Base-by-base conservation (phyloP, 352 stramenopile species). In the Phytophthora meadii region DNA sequence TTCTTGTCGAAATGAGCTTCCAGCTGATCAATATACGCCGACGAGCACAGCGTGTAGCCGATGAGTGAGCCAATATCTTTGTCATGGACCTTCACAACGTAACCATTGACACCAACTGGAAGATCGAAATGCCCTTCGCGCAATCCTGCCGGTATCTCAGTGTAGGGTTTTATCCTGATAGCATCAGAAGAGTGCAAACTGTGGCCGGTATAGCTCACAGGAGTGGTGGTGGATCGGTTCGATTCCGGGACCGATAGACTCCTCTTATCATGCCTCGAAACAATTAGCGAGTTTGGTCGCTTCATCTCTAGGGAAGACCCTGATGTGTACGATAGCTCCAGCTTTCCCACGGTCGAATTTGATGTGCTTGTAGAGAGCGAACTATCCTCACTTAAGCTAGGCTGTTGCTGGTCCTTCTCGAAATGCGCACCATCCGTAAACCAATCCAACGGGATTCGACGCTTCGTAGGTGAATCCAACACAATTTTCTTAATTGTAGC, bases 51-150 rank as follows among this genome's bases (percentile, higher is more conserved):
- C 24, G 86, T 90, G 46, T 92, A 96, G 24, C 76, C 85, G 25
- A 96, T 94, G 8, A 96, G 54, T 7, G 88, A 92, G 10, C 88
- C 86, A 36, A 94, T 70, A 30, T 96, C 88, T 40, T 92, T 88
- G 50, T 94, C 86, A 49, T 92, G 77, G 22, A 94, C 79, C 32
- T 88, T 82, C n/a, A 94, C 84, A 11, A 90, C 82, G 41, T 87
- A 92, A 30, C 81, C 83, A 57, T 93, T 92, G 15, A 94, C 69
- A 17, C 88, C 82, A 9, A 76, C 68, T 0, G 84, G 86, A 1
- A 94, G 70, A 37, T 94, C 84, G 46, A 93, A 82, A 52, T 94
- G 84, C 2, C 86, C 86, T 19, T 92, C 82, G 39, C 67, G 72
- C 39, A 96, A 54, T 28, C 51, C 48, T 22, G 45, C 39, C 27